Evolutionary conservation across 2,329 filamentous ascomycete genomes (phyloP), one percentile per base, ranked within the genome.

Genomic region (Thielaviopsis populi): DNA sequence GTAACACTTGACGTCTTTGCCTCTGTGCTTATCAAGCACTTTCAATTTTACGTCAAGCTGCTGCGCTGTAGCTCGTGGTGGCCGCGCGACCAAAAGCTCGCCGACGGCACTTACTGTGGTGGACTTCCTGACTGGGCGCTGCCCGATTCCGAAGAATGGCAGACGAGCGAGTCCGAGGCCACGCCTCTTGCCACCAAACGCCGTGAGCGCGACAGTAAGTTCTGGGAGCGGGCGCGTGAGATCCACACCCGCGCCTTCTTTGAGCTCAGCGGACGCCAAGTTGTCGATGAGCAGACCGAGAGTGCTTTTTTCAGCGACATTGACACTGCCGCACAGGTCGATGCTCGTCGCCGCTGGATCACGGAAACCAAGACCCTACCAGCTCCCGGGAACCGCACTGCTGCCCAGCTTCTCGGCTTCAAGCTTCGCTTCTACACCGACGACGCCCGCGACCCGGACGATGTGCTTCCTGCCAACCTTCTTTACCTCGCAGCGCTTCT

Each of bases 371-470:
- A 85, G 64, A 95, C 89, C 0, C 75, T 94, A 2, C 91, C 91
- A 3, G 90, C 91, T 1, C 79, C 82, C 37, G 94, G 95, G 37
- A 99, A 96, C 72, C 84, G 87, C 53, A 89, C 95, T 66, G 94
- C 94, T 0, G 95, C 95, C 37, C 94, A 97, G 72, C 81, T 99
- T 2, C 84, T 99, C 15, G 94, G 94, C 3, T 99, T 99, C 80
- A 99, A 99, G 74, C 81, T 99, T 61, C 88, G 89, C 15, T 99
- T 96, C 73, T 99, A 99, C 71, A 88, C 89, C 48, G 95, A 90
- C 0, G 79, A 85, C 33, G 85, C 87, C 42, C 83, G 92, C 64
- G 84, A 89, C 66, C 81, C 85, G 63, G 78, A 81, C 0, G 94
- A 97, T 70, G 80, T 85, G 2, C 79, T 97, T 1, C 94, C 94